Conservation (phyloP, 1,284 basidiomycete species). For the Tranzscheliella williamsii region DNA sequence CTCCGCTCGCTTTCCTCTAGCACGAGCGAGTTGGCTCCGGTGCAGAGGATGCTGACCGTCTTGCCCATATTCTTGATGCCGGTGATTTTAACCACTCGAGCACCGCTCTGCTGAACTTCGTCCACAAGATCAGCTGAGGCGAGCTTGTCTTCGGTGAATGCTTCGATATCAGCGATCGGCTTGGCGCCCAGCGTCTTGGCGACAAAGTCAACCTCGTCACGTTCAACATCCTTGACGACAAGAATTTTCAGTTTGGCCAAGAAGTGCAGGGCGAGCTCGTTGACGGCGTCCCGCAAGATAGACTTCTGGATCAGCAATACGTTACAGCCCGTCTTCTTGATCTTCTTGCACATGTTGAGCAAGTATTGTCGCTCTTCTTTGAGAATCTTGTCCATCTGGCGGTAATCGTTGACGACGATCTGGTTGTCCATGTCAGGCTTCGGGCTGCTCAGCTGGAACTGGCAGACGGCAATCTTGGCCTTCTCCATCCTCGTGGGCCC, state of each 20-base stretch:
- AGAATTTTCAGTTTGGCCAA: conserved; percentile 96
- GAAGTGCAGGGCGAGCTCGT: conserved; percentile 97
- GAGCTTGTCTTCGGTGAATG: conserved; percentile 98
- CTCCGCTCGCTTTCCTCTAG: conserved; percentile 96
- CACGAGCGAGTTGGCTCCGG: conserved; percentile 89
- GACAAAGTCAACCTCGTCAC: conserved; percentile 98
- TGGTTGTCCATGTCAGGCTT: conserved; percentile 99
- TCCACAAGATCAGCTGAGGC: conserved; percentile 95
- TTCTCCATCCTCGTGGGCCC: conserved; percentile 96
- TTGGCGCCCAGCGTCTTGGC: conserved; percentile 92
- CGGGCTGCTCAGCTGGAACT: conserved; percentile 96
- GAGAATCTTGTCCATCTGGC: conserved; percentile 99
- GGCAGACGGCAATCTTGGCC: conserved; percentile 96
- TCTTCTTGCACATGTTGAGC: conserved; percentile 97
- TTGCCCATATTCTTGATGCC: conserved; percentile 93
- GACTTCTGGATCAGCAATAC: conserved; percentile 98
- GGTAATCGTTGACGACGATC: conserved; percentile 98
- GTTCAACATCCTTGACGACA: conserved; percentile 95
- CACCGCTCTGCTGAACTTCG: conserved; percentile 80
- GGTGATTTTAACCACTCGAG: conserved; percentile 90
- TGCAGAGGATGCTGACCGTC: conserved; percentile 93
- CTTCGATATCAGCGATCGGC: conserved; percentile 95
- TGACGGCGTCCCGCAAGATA: conserved; percentile 96
- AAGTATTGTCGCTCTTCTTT: conserved; percentile 99
- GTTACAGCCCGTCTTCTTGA: conserved; percentile 99